Percentiles rank a stretch among this genome's conserved stretches.
phyloP scores from a whole-genome alignment of 2,329 filamentous ascomycete species.

The Ophiostoma tasmaniense region DNA sequence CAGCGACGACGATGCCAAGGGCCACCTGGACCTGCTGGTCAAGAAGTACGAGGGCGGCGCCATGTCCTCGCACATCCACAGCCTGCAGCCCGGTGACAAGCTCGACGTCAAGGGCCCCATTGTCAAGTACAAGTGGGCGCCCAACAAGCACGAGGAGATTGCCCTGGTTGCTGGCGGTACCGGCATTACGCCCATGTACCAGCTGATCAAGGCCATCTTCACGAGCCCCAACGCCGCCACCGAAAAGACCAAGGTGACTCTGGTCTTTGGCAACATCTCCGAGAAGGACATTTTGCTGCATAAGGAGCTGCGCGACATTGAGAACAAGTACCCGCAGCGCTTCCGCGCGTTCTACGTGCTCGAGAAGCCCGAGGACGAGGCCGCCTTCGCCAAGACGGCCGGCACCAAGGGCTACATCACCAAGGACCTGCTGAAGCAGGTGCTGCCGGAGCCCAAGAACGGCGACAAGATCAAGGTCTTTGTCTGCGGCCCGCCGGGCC shows the following conservation, averaged over 20 bases:
- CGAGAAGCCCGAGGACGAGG: conserved; percentile 58
- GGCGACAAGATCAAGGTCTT: conserved; percentile 87
- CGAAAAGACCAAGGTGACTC: conserved; percentile 95
- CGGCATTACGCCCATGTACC: conserved; percentile 97
- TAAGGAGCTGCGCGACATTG: conserved; percentile 73
- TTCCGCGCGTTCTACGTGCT: conserved; percentile 94
- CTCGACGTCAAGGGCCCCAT: conserved; percentile 93
- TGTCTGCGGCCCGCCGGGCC: conserved; percentile 81
- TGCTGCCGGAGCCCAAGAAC: conserved; percentile 83
- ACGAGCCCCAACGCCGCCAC: conserved; percentile 66
- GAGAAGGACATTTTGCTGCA: conserved; percentile 91
- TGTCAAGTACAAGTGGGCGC: conserved; percentile 80
- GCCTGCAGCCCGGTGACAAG: conserved; percentile 69
- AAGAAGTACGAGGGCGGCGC: conserved; percentile 86
- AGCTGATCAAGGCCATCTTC: conserved; percentile 86
- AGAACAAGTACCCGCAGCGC: conserved; percentile 90
- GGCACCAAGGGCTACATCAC: conserved; percentile 72
- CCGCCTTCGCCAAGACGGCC: conserved; percentile 53
- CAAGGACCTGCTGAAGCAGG: conserved; percentile 90
- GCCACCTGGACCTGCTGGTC: conserved; percentile 79
- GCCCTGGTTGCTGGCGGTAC: conserved; percentile 87
- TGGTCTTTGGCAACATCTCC: conserved; percentile 82
- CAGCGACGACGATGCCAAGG: conserved; percentile 73
- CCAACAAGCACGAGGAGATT: conserved; percentile 91
- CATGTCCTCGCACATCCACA: conserved; percentile 86